Evolutionary conservation across 768 basidiomycete genomes (phyloP).

Genomic region (Collybia sordida): DNA sequence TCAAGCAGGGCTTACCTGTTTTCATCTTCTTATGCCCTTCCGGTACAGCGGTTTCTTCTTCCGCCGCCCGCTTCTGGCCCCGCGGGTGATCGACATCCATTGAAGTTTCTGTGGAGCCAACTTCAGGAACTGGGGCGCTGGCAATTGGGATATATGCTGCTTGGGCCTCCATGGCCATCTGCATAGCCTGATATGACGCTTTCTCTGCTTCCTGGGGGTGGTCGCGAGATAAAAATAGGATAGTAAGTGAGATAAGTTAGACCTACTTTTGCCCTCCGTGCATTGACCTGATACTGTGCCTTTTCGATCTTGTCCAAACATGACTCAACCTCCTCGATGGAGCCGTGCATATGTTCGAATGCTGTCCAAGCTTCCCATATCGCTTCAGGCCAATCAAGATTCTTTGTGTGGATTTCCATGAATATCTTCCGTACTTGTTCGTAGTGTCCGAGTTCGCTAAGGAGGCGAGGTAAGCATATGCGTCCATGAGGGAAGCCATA

Average conservation of each 20-base stretch:
- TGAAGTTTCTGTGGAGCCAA: slow-evolving; percentile 19
- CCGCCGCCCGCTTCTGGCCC: slow-evolving; percentile 64
- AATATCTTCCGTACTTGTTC: slow-evolving; percentile 69
- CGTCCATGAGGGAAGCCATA: slow-evolving; percentile 3
- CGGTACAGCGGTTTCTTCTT: slow-evolving; percentile 40
- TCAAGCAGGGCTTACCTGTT: slow-evolving; percentile 42
- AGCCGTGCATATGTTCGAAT: slow-evolving; percentile 87
- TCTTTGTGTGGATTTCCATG: slow-evolving; percentile 61
- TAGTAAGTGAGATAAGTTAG: not conserved
- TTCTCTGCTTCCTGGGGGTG: slow-evolving; percentile 62
- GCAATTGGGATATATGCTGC: slow-evolving; percentile 31
- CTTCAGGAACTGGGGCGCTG: slow-evolving; percentile 19
- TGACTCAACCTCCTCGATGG: slow-evolving; percentile 61
- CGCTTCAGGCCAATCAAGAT: slow-evolving; percentile 93
- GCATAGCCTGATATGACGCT: slow-evolving; percentile 49
- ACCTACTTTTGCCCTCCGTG: slow-evolving; percentile 61
- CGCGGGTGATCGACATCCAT: slow-evolving; percentile 43
- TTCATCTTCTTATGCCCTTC: slow-evolving; percentile 57
- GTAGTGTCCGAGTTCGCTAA: slow-evolving; percentile 51
- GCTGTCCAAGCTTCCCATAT: slow-evolving; percentile 87
- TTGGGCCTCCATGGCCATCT: slow-evolving; percentile 42
- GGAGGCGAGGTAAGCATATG: slow-evolving; percentile 1
- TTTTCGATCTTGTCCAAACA: slow-evolving; percentile 65
- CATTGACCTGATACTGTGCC: slow-evolving; percentile 61
- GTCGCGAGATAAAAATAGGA: not conserved